These are phyloP conservation scores for Botrytis byssoidea DNA, from an alignment of 2,329 filamentous ascomycete genomes.

Conservation along the genomic window DNA sequence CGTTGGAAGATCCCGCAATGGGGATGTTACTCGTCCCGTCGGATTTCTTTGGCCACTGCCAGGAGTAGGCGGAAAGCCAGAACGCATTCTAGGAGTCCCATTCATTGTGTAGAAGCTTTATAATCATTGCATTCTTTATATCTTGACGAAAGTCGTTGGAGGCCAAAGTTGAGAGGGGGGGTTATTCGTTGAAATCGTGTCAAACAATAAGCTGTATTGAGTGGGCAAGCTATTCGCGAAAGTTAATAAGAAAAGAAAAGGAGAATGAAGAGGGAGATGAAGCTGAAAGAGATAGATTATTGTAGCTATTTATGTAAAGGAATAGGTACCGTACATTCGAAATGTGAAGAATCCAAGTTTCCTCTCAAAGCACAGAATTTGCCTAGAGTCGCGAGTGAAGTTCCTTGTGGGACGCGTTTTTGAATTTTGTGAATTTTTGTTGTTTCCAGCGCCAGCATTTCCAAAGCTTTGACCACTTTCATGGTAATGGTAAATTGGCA, in stretches of 20 bases:
- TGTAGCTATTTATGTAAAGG: background rate
- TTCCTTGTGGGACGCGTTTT: conserved; percentile 3
- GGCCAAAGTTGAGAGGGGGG: background rate
- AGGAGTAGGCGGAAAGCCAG: conserved; percentile 77
- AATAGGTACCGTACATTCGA: background rate
- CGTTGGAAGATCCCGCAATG: conserved; percentile 34
- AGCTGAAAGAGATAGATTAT: background rate
- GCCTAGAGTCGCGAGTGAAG: background rate
- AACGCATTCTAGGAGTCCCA: conserved; percentile 77
- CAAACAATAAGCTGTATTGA: background rate
- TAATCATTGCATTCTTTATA: conserved; percentile 46
- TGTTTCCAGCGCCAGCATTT: conserved; percentile 4
- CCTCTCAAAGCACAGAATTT: background rate
- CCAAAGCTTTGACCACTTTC: background rate
- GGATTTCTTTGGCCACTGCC: conserved; percentile 45
- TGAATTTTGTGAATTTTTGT: background rate
- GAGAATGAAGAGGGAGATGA: background rate
- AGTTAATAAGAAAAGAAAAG: background rate
- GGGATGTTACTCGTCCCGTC: conserved; percentile 30
- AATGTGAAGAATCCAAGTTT: background rate
- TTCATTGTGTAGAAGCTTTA: conserved; percentile 46
- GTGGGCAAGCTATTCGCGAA: background rate
- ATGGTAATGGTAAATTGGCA: background rate
- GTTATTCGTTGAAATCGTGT: background rate
- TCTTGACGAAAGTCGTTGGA: conserved; percentile 31